Percentiles rank a stretch among this genome's conserved stretches.
These are phyloP conservation scores for Penicillium bialowiezense DNA, from an alignment of 495 filamentous ascomycete species.

Conservation along the genomic window DNA sequence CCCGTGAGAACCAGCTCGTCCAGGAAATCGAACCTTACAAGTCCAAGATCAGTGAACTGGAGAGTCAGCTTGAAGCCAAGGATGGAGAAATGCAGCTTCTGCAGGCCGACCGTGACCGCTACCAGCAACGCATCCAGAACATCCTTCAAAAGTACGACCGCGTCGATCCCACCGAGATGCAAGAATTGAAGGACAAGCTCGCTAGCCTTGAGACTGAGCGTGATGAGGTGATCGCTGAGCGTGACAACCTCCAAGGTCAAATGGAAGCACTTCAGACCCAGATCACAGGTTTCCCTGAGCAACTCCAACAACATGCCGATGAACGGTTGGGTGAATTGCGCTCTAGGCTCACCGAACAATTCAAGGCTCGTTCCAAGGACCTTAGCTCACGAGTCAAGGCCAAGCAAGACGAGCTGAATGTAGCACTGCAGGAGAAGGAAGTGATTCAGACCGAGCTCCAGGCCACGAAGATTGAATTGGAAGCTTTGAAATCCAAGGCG, in stretches of 20 bases:
- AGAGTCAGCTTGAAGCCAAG: conserved; percentile 72
- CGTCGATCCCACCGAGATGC: conserved; percentile 86
- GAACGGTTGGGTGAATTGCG: conserved; percentile 48
- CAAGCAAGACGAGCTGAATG: conserved; percentile 44
- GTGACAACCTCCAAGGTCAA: conserved; percentile 55
- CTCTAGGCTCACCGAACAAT: conserved; percentile 56
- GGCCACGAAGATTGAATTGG: conserved; percentile 41
- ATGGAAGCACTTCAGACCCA: conserved; percentile 47
- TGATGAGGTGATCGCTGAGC: conserved; percentile 58
- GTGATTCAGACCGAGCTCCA: conserved; percentile 47
- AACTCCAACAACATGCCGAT: conserved; percentile 47
- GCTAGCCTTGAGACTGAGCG: conserved; percentile 66
- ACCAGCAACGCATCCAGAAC: conserved; percentile 89
- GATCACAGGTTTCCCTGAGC: conserved; percentile 49
- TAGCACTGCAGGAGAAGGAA: conserved; percentile 49
- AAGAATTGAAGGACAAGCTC: conserved; percentile 73
- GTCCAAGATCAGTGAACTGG: conserved; percentile 70
- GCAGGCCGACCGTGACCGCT: conserved; percentile 82
- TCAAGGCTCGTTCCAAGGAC: conserved; percentile 56
- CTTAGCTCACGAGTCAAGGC: conserved; percentile 49
- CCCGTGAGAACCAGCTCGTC: conserved; percentile 69
- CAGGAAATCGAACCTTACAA: conserved; percentile 80
- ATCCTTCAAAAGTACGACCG: conserved; percentile 95
- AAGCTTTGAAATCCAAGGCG: conserved; percentile 34
- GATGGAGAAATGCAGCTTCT: conserved; percentile 83